Evolutionary conservation across 2,329 filamentous ascomycete genomes (phyloP), one percentile per base, ranked within the genome.

Genomic region (Amauroascus niger): DNA sequence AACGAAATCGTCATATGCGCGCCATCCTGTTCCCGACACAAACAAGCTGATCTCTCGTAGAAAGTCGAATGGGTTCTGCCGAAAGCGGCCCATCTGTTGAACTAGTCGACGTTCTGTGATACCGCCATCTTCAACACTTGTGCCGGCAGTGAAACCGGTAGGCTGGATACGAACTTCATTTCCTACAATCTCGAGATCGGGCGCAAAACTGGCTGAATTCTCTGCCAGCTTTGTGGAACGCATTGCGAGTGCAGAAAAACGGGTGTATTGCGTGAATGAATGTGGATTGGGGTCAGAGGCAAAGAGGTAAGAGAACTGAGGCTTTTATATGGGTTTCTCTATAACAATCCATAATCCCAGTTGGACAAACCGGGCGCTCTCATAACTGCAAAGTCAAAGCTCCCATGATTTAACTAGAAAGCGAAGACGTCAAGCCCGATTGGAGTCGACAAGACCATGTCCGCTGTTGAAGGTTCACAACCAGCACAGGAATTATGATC

Each of bases 11-110:
- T 97, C 88, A 73, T 98, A 98, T 56, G 87, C 88, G 57, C 93
- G 87, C 93, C 93, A 98, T 67, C 90, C 91, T 49, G 87, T 86
- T 52, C 93, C 93, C 11, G 88, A 91, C 59, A 97, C 86, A 71
- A 97, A 90, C 32, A 95, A 78, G 45, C 87, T 93, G 32, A 98
- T 85, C 74, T 98, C 93, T 61, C 89, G 88, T 28, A 97, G 81
- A 68, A 97, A 97, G 59, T 89, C 78, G 59, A 85, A 73, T 1
- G 82, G 82, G 52, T 79, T 78, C 54, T 85, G 73, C 55, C 91
- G 83, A 69, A 97, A 96, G 44, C 89, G 86, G 47, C 87, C 86
- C 78, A 93, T 93, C 65, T 90, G 82, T 68, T 85, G 82, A 49
- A 77, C 71, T 37, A 77, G 68, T 53, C 75, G 73, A 20, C 69